A percentile compares a stretch with the other conserved stretches of the same genome.
Evolutionary conservation across 139 green algal species (phyloP).

Genomic region (Ettlia oleoabundans): DNA sequence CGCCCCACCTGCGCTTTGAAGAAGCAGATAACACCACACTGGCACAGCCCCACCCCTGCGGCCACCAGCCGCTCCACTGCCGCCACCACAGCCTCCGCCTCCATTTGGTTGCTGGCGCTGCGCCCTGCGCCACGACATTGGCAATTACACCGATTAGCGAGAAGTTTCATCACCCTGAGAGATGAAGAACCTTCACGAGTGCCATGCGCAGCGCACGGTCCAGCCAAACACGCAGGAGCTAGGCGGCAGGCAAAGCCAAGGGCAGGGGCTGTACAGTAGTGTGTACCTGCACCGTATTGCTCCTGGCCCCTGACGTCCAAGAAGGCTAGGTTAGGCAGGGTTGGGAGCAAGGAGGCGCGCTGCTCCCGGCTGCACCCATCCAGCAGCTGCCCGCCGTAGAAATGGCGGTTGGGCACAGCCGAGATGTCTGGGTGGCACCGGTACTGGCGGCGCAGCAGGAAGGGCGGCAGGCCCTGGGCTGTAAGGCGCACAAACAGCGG

Average conservation of each 20-base stretch:
- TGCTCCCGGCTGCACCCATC: slow-evolving; percentile 64
- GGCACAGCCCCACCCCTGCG: slow-evolving; percentile 22
- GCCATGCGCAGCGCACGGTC: too few relatives aligned
- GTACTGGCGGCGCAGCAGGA: slow-evolving; percentile 84
- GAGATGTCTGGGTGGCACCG: slow-evolving; percentile 80
- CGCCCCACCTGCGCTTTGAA: slow-evolving; percentile 79
- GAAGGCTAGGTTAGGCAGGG: slow-evolving; percentile 60
- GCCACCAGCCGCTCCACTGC: slow-evolving; percentile 46
- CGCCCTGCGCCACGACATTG: too few relatives aligned
- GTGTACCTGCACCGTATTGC: slow-evolving; percentile 18
- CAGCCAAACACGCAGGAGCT: too few relatives aligned
- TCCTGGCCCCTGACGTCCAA: slow-evolving; percentile 58
- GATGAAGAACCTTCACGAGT: too few relatives aligned
- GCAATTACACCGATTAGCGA: too few relatives aligned
- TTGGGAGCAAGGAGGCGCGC: slow-evolving; percentile 60
- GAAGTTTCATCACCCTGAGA: too few relatives aligned
- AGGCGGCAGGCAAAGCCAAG: too few relatives aligned
- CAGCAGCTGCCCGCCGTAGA: slow-evolving; percentile 76
- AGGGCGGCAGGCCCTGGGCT: slow-evolving; percentile 58
- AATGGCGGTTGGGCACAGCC: slow-evolving; percentile 72
- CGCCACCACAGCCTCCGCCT: slow-evolving; percentile 60
- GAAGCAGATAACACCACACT: slow-evolving; percentile 85
- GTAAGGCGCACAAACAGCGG: slow-evolving; percentile 83
- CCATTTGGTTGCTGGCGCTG: slow-evolving; percentile 63
- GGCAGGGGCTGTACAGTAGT: not conserved